A percentile compares a stretch with the other conserved stretches of the same genome.
Evolutionary conservation across 106 monocot species (phyloP).

Genomic region (Apostasia shenzhenica): DNA sequence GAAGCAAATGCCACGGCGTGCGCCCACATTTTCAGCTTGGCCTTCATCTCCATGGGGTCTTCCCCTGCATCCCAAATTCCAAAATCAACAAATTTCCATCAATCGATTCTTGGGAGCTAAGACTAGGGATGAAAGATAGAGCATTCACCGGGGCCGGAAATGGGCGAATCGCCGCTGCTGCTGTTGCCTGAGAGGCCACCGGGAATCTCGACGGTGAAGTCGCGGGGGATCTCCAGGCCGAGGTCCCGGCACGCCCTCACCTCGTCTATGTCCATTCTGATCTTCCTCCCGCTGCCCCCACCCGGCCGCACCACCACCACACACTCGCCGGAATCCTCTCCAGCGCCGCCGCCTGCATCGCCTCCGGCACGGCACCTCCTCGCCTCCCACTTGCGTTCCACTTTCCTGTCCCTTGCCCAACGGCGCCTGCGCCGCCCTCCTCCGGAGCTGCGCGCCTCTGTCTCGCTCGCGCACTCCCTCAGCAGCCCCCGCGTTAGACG

Average conservation of each 20-base stretch:
- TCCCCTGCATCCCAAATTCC: background rate
- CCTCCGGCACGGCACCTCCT: background rate
- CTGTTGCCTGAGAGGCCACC: background rate
- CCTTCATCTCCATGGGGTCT: constrained; percentile 15
- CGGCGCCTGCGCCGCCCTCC: background rate
- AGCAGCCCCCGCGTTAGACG: too few species aligned
- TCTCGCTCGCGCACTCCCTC: constrained; percentile 6
- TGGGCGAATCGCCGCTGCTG: constrained; percentile 11
- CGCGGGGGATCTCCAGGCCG: constrained; percentile 32
- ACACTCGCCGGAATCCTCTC: background rate
- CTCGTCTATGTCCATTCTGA: constrained; percentile 37
- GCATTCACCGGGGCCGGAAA: constrained; percentile 25
- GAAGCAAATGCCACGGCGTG: constrained; percentile 16
- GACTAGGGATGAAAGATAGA: background rate
- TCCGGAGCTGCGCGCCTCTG: background rate
- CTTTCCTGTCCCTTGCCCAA: background rate
- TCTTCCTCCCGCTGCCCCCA: constrained; percentile 6
- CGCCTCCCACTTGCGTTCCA: constrained; percentile 4
- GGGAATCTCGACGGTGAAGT: constrained; percentile 38
- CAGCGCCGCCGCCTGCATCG: too few species aligned
- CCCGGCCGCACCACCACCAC: constrained; percentile 12
- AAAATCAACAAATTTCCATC: background rate
- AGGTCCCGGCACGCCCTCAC: constrained; percentile 36
- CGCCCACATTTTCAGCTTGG: constrained; percentile 19
- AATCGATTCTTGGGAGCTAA: background rate